Evolutionary conservation across 202 grass and related monocot genomes (phyloP).

Genomic region (Bolboschoenoplectus hybrid): DNA sequence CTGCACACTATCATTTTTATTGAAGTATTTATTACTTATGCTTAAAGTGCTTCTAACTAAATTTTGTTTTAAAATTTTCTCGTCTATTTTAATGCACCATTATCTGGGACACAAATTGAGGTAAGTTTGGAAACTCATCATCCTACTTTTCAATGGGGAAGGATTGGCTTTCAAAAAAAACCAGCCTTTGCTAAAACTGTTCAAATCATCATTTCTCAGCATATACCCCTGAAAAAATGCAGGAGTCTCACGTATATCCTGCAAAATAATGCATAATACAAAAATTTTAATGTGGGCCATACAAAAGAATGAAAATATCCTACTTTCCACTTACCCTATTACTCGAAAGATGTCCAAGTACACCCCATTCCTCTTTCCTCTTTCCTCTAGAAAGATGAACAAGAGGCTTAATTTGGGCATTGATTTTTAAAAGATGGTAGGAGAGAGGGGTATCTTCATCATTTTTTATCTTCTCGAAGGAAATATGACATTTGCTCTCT

Average conservation of each 20-base stretch:
- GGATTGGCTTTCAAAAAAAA: background rate
- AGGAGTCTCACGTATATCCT: background rate
- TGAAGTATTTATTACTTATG: background rate
- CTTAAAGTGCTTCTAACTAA: background rate
- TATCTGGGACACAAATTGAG: background rate
- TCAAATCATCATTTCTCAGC: background rate
- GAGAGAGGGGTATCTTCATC: background rate
- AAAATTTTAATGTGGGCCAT: background rate
- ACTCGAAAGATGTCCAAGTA: background rate
- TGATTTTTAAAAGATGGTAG: background rate
- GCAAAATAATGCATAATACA: background rate
- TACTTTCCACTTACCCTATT: background rate
- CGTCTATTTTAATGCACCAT: background rate
- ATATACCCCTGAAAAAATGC: background rate
- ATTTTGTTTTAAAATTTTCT: background rate
- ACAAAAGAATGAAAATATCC: background rate
- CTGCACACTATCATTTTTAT: constrained; percentile 35
- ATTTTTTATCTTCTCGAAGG: background rate
- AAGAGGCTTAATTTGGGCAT: background rate
- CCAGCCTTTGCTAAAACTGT: background rate
- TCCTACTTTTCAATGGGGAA: background rate
- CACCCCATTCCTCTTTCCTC: background rate
- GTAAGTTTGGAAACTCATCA: background rate
- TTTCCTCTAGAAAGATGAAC: background rate
- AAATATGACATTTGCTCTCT: background rate